These are phyloP conservation scores for Claviceps citrina DNA, from an alignment of 2,329 filamentous ascomycete species.

Conservation along the genomic window DNA sequence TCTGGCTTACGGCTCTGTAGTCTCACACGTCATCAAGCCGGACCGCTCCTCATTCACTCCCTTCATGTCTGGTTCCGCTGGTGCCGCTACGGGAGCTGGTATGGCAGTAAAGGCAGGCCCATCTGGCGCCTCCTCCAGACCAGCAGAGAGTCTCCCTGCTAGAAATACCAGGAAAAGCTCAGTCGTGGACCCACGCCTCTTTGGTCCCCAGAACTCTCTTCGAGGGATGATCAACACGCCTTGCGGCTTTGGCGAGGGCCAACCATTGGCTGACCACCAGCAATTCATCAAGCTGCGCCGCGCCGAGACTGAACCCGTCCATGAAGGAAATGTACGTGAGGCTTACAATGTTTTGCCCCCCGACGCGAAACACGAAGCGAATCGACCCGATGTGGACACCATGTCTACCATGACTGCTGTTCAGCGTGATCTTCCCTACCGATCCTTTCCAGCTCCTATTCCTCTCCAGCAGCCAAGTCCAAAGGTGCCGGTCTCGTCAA, in stretches of 20 bases:
- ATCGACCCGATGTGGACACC: constrained; percentile 45
- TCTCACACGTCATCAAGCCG: constrained; percentile 13
- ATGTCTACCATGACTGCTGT: constrained; percentile 31
- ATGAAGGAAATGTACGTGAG: constrained; percentile 33
- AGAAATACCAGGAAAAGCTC: constrained; percentile 26
- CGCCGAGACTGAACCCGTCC: constrained; percentile 11
- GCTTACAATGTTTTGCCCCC: constrained; percentile 53
- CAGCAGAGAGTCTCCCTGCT: constrained; percentile 6
- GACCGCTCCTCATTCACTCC: neutral
- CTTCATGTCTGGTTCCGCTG: constrained; percentile 11
- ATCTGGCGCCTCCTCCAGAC: neutral
- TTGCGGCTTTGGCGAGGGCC: constrained; percentile 34
- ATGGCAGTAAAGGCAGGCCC: constrained; percentile 3
- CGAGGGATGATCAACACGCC: constrained; percentile 35
- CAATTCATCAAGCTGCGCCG: constrained; percentile 11
- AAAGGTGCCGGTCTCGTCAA: constrained; percentile 53
- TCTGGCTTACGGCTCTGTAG: constrained; percentile 20
- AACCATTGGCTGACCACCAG: constrained; percentile 13
- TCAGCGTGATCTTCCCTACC: constrained; percentile 24
- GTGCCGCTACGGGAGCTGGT: constrained; percentile 20
- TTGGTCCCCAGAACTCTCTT: constrained; percentile 47
- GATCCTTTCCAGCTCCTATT: constrained; percentile 40
- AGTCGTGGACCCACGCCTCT: constrained; percentile 41
- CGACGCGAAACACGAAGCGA: constrained; percentile 46
- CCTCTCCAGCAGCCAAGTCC: constrained; percentile 79